Evolutionary conservation across 2,329 filamentous ascomycete genomes (phyloP).

Genomic region (Ophiosphaerella herpotricha): DNA sequence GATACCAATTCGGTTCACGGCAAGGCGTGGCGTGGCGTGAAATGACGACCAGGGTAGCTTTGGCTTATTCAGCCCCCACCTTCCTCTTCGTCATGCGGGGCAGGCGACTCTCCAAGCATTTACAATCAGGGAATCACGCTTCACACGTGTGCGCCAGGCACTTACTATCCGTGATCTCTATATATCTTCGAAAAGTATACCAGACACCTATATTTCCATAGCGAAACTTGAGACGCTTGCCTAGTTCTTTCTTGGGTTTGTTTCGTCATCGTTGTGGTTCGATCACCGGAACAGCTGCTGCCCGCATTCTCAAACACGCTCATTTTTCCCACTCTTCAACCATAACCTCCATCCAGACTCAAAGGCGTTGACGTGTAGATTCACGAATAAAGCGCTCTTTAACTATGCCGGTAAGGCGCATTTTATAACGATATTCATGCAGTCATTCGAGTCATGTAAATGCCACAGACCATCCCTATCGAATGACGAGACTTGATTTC

Average conservation of each 20-base stretch:
- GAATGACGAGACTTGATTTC: no score
- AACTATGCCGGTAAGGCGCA: constrained; percentile 37
- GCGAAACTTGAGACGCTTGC: no score
- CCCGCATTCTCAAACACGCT: no score
- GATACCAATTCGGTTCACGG: not conserved
- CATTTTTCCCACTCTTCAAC: no score
- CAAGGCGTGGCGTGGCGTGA: constrained; percentile 4
- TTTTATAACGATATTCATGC: no score
- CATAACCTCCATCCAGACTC: no score
- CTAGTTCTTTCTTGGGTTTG: no score
- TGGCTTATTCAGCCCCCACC: constrained; percentile 27
- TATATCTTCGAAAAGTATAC: not conserved
- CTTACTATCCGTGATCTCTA: constrained; percentile 2
- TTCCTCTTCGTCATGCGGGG: constrained; percentile 20
- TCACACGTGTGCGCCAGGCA: constrained; percentile 18
- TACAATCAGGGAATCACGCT: constrained; percentile 22
- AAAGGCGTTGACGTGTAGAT: not conserved
- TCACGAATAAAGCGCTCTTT: constrained; percentile 7
- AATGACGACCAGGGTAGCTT: constrained; percentile 9
- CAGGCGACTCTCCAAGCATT: constrained; percentile 19
- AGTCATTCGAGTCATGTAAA: no score
- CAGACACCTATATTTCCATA: no score
- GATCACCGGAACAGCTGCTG: no score
- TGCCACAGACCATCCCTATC: no score
- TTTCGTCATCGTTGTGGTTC: no score